These are phyloP conservation scores for Aeschynomene evenia DNA, from an alignment of 306 rosid species.

Conservation along the genomic window DNA sequence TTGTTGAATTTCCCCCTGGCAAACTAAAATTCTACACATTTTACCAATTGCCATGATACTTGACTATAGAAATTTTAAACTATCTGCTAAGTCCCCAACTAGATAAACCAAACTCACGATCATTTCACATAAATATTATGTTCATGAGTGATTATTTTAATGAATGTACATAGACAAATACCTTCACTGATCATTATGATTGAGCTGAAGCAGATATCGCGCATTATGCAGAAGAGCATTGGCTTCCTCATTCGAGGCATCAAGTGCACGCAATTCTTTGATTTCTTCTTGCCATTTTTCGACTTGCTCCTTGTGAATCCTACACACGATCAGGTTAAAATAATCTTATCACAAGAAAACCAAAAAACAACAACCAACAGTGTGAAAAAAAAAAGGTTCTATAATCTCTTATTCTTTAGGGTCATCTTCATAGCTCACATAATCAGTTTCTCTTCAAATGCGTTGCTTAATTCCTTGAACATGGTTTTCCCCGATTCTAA, in stretches of 20 bases:
- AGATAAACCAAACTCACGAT: not conserved
- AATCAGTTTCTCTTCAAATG: conserved; percentile 74
- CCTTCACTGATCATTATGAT: conserved; percentile 50
- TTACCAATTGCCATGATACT: not conserved
- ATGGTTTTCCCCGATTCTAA: conserved; percentile 71
- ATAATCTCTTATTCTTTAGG: not conserved
- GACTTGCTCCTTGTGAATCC: conserved; percentile 74
- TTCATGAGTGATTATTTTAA: not conserved
- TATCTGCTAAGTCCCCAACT: not conserved
- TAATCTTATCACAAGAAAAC: not conserved
- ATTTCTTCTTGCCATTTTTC: conserved; percentile 90
- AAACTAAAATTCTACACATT: conserved; percentile 11
- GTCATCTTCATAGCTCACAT: conserved; percentile 44
- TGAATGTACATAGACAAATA: conserved; percentile 16
- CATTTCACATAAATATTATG: conserved; percentile 4
- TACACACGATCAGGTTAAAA: conserved; percentile 21
- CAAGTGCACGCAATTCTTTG: conserved; percentile 58
- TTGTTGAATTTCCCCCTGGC: conserved; percentile 11
- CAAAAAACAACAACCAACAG: not conserved
- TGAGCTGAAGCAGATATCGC: conserved; percentile 57
- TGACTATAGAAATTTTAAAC: not conserved
- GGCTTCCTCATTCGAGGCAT: conserved; percentile 75
- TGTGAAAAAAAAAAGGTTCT: not conserved
- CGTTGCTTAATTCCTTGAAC: conserved; percentile 61
- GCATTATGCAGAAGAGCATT: conserved; percentile 65